These are phyloP conservation scores for Cryphonectria radicalis DNA, from an alignment of 2,329 filamentous ascomycete genomes.

Conservation along the genomic window DNA sequence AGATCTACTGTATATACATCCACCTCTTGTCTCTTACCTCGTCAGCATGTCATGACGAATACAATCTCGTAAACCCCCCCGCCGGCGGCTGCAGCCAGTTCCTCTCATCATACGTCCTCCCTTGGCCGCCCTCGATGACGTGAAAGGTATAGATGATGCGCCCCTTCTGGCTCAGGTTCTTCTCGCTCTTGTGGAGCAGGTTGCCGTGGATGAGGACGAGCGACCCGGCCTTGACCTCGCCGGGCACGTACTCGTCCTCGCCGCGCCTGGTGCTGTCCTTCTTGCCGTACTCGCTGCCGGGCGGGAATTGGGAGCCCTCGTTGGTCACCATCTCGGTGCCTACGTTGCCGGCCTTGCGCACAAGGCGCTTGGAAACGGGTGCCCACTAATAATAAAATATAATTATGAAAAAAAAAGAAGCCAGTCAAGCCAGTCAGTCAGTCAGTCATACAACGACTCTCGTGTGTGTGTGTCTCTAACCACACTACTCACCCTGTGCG, in stretches of 20 bases:
- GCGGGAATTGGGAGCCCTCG: constrained; percentile 66
- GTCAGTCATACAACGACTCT: neutral
- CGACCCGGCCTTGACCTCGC: constrained; percentile 88
- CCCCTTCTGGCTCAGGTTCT: constrained; percentile 82
- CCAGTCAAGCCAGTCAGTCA: neutral
- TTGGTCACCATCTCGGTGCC: constrained; percentile 77
- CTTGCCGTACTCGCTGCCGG: constrained; percentile 52
- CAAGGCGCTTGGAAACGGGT: constrained; percentile 73
- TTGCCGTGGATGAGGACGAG: constrained; percentile 96
- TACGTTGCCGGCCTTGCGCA: constrained; percentile 58
- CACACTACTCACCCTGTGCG: constrained; percentile 57
- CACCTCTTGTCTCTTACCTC: neutral
- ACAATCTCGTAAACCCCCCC: constrained; percentile 77
- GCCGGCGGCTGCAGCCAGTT: constrained; percentile 93
- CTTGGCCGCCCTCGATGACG: constrained; percentile 79
- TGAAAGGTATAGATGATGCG: constrained; percentile 98
- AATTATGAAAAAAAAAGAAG: neutral
- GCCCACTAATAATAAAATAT: constrained; percentile 52
- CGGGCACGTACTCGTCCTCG: constrained; percentile 70
- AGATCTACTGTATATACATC: neutral
- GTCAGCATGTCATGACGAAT: constrained; percentile 35
- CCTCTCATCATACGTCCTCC: constrained; percentile 74
- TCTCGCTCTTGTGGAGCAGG: constrained; percentile 93
- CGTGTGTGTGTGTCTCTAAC: no score
- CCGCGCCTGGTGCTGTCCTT: constrained; percentile 39